These are phyloP conservation scores for Diaporthe vexans DNA, from an alignment of 2,329 filamentous ascomycete species.

Conservation along the genomic window DNA sequence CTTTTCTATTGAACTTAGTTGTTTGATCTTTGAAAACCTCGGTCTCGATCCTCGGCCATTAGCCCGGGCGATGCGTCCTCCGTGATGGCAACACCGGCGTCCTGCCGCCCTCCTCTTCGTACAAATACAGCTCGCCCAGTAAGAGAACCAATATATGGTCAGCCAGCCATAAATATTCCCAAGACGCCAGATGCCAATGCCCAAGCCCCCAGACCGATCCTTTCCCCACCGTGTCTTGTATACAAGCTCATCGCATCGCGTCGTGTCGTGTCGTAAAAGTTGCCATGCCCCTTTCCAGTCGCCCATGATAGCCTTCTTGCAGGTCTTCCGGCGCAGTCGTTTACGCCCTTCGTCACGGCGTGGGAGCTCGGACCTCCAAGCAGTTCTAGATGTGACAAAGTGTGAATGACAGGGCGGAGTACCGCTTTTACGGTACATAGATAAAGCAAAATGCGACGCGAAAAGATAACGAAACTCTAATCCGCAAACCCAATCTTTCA, in stretches of 20 bases:
- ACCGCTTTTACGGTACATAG: slow-evolving; percentile 38
- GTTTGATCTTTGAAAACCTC: not conserved
- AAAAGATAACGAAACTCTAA: slow-evolving; percentile 31
- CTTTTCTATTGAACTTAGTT: slow-evolving; percentile 3
- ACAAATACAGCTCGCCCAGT: slow-evolving; percentile 15
- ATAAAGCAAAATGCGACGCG: slow-evolving; percentile 31
- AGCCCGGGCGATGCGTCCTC: not conserved
- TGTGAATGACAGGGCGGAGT: slow-evolving; percentile 40
- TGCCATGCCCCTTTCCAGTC: not conserved
- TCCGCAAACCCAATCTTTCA: slow-evolving; percentile 6
- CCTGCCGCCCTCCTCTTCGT: slow-evolving; percentile 8
- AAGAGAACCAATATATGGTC: not conserved
- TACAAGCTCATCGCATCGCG: slow-evolving; percentile 17
- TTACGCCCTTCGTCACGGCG: slow-evolving; percentile 9
- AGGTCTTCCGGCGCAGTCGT: slow-evolving; percentile 4
- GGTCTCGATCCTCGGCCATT: not conserved
- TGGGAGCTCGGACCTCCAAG: slow-evolving; percentile 8
- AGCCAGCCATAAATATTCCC: slow-evolving; percentile 22
- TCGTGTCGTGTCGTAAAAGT: slow-evolving; percentile 29
- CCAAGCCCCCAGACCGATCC: not conserved
- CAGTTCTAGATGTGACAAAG: slow-evolving; percentile 26
- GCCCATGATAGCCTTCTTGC: not conserved
- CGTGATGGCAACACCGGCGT: not conserved
- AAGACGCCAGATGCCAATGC: slow-evolving; percentile 29
- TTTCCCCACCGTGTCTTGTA: not conserved